Evolutionary conservation across 2,329 filamentous ascomycete species (phyloP).

Genomic region (Metarhizium anisopliae): DNA sequence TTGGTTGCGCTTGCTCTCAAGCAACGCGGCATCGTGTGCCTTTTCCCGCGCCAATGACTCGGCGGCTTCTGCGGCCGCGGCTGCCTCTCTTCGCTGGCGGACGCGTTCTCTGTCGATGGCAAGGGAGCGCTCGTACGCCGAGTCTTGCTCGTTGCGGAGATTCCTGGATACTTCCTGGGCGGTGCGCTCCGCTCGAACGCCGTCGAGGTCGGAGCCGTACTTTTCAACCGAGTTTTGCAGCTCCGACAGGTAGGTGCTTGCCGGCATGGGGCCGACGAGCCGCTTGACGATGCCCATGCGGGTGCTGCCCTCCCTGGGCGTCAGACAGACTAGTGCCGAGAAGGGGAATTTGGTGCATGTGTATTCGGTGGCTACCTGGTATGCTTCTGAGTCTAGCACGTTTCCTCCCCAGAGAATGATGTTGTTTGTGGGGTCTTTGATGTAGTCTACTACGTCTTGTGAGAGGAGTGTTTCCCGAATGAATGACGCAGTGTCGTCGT

Average conservation of each 20-base stretch:
- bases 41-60: constrained; percentile 51
- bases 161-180: constrained; percentile 75
- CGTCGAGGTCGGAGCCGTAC: constrained; percentile 66
- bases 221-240: constrained; percentile 64
- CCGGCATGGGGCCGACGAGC: constrained; percentile 61
- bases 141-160: constrained; percentile 82
- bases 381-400: constrained; percentile 86
- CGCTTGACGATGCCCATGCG: constrained; percentile 87
- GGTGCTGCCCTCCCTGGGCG: constrained; percentile 71
- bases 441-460: constrained; percentile 61
- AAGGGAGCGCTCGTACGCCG: constrained; percentile 84
- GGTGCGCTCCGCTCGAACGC: constrained; percentile 64
- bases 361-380: constrained; percentile 81
- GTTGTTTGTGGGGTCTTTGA: constrained; percentile 68
- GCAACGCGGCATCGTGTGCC: constrained; percentile 49
- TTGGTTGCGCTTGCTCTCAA: constrained; percentile 40
- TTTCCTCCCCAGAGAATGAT: constrained; percentile 89
- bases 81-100: constrained; percentile 66
- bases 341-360: constrained; percentile 91
- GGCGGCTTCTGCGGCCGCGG: constrained; percentile 59
- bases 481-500: constrained; percentile 83
- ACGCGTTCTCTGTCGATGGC: constrained; percentile 82
- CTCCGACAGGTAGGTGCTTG: constrained; percentile 66
- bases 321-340: constrained; percentile 76
- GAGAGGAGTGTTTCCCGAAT: constrained; percentile 73